phyloP scores from a whole-genome alignment of 257 asterid species.

The Apocynum venetum region DNA sequence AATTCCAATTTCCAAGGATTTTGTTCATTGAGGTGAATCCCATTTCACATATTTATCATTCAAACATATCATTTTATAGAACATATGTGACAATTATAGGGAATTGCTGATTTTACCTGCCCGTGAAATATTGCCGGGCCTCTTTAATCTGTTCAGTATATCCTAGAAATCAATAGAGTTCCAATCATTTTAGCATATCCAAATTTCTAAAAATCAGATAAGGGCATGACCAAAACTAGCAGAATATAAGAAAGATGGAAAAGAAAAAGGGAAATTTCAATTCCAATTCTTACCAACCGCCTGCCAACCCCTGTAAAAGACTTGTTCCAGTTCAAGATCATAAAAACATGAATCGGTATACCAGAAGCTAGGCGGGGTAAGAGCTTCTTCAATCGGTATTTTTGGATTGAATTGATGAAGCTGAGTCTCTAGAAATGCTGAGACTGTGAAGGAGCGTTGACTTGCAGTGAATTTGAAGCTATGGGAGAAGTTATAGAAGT shows the following conservation, averaged over 20 bases:
- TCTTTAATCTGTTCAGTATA: conserved; percentile 59
- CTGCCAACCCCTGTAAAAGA: conserved; percentile 76
- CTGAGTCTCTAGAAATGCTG: conserved; percentile 1
- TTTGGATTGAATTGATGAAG: conserved; percentile 53
- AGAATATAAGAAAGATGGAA: no score
- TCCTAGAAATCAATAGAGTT: conserved; percentile 33
- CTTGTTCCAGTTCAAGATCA: conserved; percentile 50
- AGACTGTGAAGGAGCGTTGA: not conserved
- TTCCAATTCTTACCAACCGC: conserved; percentile 41
- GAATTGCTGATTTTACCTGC: conserved; percentile 47
- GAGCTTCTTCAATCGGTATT: conserved; percentile 65
- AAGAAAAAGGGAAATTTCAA: not conserved
- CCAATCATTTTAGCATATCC: not conserved
- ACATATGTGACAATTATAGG: not conserved
- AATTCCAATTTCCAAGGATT: not conserved
- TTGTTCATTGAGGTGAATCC: not conserved
- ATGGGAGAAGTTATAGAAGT: not conserved
- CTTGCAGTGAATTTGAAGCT: not conserved
- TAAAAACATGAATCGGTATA: conserved; percentile 64
- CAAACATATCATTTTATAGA: not conserved
- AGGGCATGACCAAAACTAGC: not conserved
- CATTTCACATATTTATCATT: not conserved
- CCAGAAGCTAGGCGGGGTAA: conserved; percentile 82
- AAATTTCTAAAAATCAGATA: no score
- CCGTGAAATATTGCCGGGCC: conserved; percentile 65